Conservation (phyloP, 495 filamentous ascomycete species). For the Darksidea phi region DNA sequence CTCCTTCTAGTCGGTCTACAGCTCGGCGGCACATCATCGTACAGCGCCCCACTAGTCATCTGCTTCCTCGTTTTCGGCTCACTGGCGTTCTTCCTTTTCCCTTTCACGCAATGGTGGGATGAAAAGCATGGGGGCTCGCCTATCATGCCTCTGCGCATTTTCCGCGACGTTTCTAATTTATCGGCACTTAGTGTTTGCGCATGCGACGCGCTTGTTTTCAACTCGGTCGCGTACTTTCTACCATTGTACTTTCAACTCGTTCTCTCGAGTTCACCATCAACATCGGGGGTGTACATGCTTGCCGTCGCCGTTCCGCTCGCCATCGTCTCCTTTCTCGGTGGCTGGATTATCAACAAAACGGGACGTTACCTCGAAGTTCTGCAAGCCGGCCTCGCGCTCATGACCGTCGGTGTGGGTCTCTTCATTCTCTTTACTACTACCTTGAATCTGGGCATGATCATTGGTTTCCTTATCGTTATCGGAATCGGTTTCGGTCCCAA, state of each 20-base stretch:
- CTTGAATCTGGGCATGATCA: slow-evolving; percentile 49
- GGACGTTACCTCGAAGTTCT: slow-evolving; percentile 31
- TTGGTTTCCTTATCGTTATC: slow-evolving; percentile 55
- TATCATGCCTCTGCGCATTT: slow-evolving; percentile 36
- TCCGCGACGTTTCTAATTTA: slow-evolving; percentile 23
- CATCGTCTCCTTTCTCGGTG: slow-evolving; percentile 19
- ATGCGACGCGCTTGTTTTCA: slow-evolving; percentile 37
- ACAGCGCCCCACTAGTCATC: slow-evolving; percentile 10
- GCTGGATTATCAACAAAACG: slow-evolving; percentile 26
- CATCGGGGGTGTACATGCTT: slow-evolving; percentile 32
- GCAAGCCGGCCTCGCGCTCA: slow-evolving; percentile 25
- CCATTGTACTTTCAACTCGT: slow-evolving; percentile 38
- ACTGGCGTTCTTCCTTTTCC: slow-evolving; percentile 11
- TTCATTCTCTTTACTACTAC: slow-evolving; percentile 23
- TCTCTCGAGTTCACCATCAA: slow-evolving; percentile 25
- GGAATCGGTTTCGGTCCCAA: slow-evolving; percentile 57
- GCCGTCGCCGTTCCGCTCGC: slow-evolving; percentile 29
- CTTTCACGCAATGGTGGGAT: slow-evolving; percentile 22
- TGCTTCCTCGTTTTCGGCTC: slow-evolving; percentile 27
- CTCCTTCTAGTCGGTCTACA: slow-evolving; percentile 34
- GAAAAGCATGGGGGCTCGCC: slow-evolving; percentile 8
- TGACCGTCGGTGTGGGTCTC: slow-evolving; percentile 36
- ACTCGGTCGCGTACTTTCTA: slow-evolving; percentile 37
- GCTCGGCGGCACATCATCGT: slow-evolving; percentile 22
- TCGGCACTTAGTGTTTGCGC: slow-evolving; percentile 26